Percentiles rank a stretch among this genome's conserved stretches.
These are phyloP conservation scores for Buddleja alternifolia DNA, from an alignment of 257 asterid species.

Conservation along the genomic window DNA sequence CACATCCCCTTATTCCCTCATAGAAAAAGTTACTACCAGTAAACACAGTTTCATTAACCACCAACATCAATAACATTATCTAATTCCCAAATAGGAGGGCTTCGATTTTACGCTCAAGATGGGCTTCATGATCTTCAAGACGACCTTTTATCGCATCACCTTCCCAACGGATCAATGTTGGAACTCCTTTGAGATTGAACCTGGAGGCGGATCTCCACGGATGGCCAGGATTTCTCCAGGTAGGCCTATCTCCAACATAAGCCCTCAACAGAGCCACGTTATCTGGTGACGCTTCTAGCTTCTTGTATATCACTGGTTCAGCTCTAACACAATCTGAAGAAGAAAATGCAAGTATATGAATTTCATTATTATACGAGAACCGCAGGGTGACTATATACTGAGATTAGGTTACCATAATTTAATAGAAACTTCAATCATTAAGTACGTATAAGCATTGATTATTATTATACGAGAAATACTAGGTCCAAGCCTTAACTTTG, in stretches of 20 bases:
- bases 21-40: not conserved
- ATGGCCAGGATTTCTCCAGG: constrained; percentile 83
- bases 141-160: constrained; percentile 59
- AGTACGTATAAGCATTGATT: no score
- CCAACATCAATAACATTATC: not conserved
- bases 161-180: constrained; percentile 87
- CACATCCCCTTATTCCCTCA: not conserved
- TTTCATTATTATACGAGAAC: not conserved
- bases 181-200: constrained; percentile 82
- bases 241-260: constrained; percentile 89
- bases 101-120: constrained; percentile 59
- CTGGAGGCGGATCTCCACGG: constrained; percentile 75
- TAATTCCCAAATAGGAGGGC: constrained; percentile 50
- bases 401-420: no score
- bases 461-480: no score
- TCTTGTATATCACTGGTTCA: constrained; percentile 90
- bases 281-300: constrained; percentile 68
- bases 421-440: no score
- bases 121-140: constrained; percentile 91
- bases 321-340: constrained; percentile 86
- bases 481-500: no score
- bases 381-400: no score
- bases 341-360: not conserved
- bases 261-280: constrained; percentile 76
- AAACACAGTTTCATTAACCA: constrained; percentile 1